Percentiles rank a stretch among this genome's conserved stretches.
Conservation (phyloP, 2,329 filamentous ascomycete species). For the Pseudogymnoascus sp. region DNA sequence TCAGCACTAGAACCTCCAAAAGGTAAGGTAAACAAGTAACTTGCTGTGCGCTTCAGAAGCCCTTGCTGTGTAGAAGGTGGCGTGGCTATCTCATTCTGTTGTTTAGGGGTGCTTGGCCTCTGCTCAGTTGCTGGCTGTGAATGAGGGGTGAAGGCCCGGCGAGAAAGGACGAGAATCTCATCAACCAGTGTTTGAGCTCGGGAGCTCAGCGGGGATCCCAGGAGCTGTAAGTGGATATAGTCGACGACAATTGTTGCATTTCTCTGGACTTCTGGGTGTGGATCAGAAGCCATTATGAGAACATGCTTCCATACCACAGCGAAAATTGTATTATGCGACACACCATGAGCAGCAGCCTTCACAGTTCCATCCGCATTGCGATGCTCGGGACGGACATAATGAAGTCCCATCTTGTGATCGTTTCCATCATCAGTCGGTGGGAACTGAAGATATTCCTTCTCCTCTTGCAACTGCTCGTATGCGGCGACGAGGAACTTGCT, state of each 20-base stretch:
- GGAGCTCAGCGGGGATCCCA: conserved; percentile 66
- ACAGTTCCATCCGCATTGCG: conserved; percentile 50
- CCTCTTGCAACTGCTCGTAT: conserved; percentile 82
- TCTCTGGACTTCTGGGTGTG: conserved; percentile 84
- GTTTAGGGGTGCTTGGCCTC: conserved; percentile 24
- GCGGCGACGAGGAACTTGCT: conserved; percentile 87
- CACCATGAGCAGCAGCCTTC: conserved; percentile 46
- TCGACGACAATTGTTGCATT: conserved; percentile 82
- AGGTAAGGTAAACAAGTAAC: conserved; percentile 50
- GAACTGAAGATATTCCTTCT: conserved; percentile 59
- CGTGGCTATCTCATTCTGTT: conserved; percentile 20
- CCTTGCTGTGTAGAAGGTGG: conserved; percentile 48
- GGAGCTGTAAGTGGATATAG: conserved; percentile 67
- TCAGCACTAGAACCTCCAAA: conserved; percentile 33
- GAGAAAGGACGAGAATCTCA: conserved; percentile 53
- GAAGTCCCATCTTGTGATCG: conserved; percentile 53
- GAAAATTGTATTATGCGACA: conserved; percentile 84
- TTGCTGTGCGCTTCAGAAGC: conserved; percentile 55
- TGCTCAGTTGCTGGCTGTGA: conserved; percentile 18
- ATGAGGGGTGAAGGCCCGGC: conserved; percentile 35
- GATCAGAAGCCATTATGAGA: conserved; percentile 83
- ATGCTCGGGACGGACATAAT: conserved; percentile 49
- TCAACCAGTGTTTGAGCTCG: conserved; percentile 65
- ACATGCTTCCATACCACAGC: conserved; percentile 92
- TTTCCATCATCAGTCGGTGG: conserved; percentile 47